phyloP scores from a whole-genome alignment of 805 yeast genomes.

The Kuraishia ogatae region DNA sequence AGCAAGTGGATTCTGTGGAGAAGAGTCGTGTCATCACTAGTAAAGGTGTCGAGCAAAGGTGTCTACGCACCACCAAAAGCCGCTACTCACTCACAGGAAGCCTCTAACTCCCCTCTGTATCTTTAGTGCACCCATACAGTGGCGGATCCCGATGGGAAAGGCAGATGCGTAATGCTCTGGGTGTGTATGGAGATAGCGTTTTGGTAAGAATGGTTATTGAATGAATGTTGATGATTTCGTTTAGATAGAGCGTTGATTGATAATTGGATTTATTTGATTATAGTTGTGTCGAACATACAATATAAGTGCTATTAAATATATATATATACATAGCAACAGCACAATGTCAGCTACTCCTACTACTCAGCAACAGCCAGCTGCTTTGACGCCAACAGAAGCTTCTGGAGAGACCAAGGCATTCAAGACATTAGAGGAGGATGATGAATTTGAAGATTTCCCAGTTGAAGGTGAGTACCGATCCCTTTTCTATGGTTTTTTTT shows the following conservation, averaged over 20 bases:
- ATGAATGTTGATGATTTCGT: background rate
- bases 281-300: background rate
- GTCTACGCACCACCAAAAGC: too few species aligned
- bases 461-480: slow-evolving; percentile 45
- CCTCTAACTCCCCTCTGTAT: too few species aligned
- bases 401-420: slow-evolving; percentile 24
- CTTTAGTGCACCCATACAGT: background rate
- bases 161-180: background rate
- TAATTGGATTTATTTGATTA: too few species aligned
- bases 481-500: background rate
- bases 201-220: background rate
- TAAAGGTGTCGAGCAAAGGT: too few species aligned
- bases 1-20: background rate
- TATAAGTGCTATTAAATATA: too few species aligned
- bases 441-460: slow-evolving; percentile 95
- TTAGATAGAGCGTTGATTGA: background rate
- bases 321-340: background rate
- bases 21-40: background rate
- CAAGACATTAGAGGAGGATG: slow-evolving; percentile 87
- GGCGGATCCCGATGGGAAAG: background rate
- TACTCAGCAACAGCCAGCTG: background rate
- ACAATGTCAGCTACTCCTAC: background rate
- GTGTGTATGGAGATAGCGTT: background rate
- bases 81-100: too few species aligned
- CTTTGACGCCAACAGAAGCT: background rate